These are phyloP conservation scores for Aethionema arabicum DNA, from an alignment of 345 rosid species.

Conservation along the genomic window DNA sequence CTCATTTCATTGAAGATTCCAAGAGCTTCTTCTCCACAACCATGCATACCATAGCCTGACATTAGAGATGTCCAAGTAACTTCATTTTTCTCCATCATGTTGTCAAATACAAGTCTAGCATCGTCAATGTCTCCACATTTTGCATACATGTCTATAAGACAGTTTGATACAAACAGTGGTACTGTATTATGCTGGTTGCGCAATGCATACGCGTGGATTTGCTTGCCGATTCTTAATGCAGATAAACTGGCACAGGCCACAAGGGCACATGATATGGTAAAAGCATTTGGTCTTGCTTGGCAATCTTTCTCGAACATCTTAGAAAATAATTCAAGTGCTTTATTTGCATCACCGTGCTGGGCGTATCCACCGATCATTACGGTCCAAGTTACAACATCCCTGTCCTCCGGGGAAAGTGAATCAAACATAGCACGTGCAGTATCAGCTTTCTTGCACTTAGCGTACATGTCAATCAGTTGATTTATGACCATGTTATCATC, in stretches of 20 bases:
- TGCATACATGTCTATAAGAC: slow-evolving; percentile 82
- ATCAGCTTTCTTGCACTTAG: slow-evolving; percentile 54
- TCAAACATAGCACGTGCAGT: slow-evolving; percentile 58
- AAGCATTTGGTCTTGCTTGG: slow-evolving; percentile 64
- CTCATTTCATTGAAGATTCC: slow-evolving; percentile 61
- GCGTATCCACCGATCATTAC: slow-evolving; percentile 83
- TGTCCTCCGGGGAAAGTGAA: slow-evolving; percentile 40
- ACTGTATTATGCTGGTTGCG: slow-evolving; percentile 47
- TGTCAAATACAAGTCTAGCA: slow-evolving; percentile 60
- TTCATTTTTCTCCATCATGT: slow-evolving; percentile 55
- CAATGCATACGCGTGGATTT: slow-evolving; percentile 66
- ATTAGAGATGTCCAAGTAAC: slow-evolving; percentile 85
- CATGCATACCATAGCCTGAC: slow-evolving; percentile 88
- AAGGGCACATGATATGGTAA: slow-evolving; percentile 72
- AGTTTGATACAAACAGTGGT: slow-evolving; percentile 53
- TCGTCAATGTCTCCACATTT: slow-evolving; percentile 65
- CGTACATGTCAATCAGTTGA: slow-evolving; percentile 78
- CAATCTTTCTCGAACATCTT: slow-evolving; percentile 51
- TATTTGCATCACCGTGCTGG: slow-evolving; percentile 77
- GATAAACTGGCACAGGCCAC: slow-evolving; percentile 77
- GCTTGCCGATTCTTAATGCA: slow-evolving; percentile 65
- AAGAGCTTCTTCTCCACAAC: slow-evolving; percentile 66
- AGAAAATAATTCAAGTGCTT: slow-evolving; percentile 63
- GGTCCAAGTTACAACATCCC: slow-evolving; percentile 85
- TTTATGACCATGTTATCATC: slow-evolving; percentile 59